These are phyloP conservation scores for Russula ochroleuca DNA, from an alignment of 768 basidiomycete genomes.

Conservation along the genomic window DNA sequence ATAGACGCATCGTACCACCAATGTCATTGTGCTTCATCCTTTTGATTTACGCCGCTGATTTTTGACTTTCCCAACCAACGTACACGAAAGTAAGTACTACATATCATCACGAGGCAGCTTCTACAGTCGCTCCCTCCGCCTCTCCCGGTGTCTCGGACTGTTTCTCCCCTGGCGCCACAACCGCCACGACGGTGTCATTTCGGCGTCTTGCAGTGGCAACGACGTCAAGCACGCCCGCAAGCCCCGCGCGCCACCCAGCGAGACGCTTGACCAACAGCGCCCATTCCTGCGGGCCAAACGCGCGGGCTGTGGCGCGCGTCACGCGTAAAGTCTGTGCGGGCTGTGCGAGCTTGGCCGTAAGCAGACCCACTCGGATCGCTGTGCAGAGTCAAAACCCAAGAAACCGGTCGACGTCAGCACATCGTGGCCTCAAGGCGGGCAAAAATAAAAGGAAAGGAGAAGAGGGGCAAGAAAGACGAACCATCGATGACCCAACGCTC, in stretches of 20 bases:
- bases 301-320: slow-evolving; percentile 66
- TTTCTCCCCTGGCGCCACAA: slow-evolving; percentile 17
- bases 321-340: slow-evolving; percentile 68
- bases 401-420: neutral
- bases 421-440: too few species aligned
- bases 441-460: neutral
- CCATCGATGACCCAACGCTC: slow-evolving; percentile 89
- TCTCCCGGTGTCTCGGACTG: slow-evolving; percentile 2
- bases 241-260: slow-evolving; percentile 70
- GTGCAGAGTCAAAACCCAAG: neutral
- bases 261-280: slow-evolving; percentile 68
- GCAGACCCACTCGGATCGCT: slow-evolving; percentile 78
- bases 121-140: slow-evolving; percentile 8
- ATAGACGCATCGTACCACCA: neutral
- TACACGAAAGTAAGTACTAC: slow-evolving; percentile 3
- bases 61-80: neutral
- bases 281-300: slow-evolving; percentile 80
- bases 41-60: neutral
- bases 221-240: slow-evolving; percentile 66
- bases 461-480: slow-evolving; percentile 40
- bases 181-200: slow-evolving; percentile 28
- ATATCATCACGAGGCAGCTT: slow-evolving; percentile 9
- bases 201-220: slow-evolving; percentile 52
- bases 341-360: slow-evolving; percentile 83
- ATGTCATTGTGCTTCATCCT: too few species aligned